Evolutionary conservation across 768 basidiomycete genomes (phyloP).

Genomic region (Leucocoprinus leucothites): DNA sequence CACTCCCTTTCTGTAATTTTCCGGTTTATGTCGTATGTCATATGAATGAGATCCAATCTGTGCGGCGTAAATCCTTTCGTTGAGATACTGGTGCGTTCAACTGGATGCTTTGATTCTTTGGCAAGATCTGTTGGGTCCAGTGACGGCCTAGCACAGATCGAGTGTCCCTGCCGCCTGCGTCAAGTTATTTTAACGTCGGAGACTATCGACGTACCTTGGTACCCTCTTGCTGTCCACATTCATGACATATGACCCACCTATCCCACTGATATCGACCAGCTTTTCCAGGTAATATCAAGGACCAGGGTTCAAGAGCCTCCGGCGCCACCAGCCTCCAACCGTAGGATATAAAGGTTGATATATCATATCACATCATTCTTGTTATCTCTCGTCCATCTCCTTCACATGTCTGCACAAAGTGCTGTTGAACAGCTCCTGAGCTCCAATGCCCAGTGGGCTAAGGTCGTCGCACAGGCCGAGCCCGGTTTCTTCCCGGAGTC

Average conservation of each 20-base stretch:
- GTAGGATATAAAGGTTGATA: neutral
- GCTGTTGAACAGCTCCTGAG: conserved; percentile 30
- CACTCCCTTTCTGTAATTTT: conserved; percentile 3
- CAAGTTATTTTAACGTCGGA: too few relatives aligned
- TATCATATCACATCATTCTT: neutral
- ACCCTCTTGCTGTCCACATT: too few relatives aligned
- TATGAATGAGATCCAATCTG: neutral
- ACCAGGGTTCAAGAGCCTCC: neutral
- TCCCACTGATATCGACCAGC: neutral
- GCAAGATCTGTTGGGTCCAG: too few relatives aligned
- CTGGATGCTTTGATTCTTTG: too few relatives aligned
- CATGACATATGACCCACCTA: too few relatives aligned
- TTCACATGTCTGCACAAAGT: neutral
- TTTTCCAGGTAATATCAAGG: neutral
- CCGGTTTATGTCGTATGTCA: conserved; percentile 1
- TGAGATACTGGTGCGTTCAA: too few relatives aligned
- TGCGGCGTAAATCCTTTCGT: neutral
- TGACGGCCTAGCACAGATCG: too few relatives aligned
- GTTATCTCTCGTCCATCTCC: neutral
- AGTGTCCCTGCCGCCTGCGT: too few relatives aligned
- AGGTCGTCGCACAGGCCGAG: conserved; percentile 48
- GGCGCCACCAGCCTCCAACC: too few relatives aligned
- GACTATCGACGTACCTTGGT: too few relatives aligned
- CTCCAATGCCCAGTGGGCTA: conserved; percentile 70
- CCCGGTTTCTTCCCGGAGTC: conserved; percentile 62